Percentiles rank a stretch among this genome's conserved stretches.
Evolutionary conservation across 192 early-diverging fungal genomes (phyloP).

Genomic region (Diversispora epigaea): DNA sequence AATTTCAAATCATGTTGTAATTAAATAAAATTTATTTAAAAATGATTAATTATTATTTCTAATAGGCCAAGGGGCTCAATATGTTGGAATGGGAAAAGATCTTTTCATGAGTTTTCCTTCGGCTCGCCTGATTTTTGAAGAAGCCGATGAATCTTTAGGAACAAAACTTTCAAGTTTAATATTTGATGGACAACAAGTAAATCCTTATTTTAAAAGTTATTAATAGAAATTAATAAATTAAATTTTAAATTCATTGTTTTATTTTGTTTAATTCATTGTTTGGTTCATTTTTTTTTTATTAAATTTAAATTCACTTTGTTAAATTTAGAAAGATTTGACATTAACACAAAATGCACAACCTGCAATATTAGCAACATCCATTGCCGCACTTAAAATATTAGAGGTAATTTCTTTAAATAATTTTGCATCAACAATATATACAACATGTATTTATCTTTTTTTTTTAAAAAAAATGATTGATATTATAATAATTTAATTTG

Average conservation of each 20-base stretch:
- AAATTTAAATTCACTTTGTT: not conserved
- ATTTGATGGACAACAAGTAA: constrained; percentile 80
- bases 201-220: not conserved
- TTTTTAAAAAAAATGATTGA: not conserved
- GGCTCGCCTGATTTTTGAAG: constrained; percentile 82
- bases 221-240: too few species aligned
- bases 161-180: constrained; percentile 71
- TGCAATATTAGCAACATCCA: constrained; percentile 86
- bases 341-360: constrained; percentile 83
- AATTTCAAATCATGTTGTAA: not conserved
- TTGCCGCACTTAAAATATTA: constrained; percentile 82
- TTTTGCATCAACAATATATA: not conserved
- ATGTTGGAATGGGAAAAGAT: constrained; percentile 91
- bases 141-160: constrained; percentile 83
- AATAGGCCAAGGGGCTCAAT: constrained; percentile 78
- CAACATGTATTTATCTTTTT: not conserved
- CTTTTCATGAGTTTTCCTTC: constrained; percentile 71
- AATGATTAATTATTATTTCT: not conserved
- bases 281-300: not conserved
- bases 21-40: not conserved
- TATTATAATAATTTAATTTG: too few species aligned
- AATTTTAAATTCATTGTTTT: too few species aligned
- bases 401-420: constrained; percentile 46
- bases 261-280: not conserved
- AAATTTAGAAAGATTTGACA: constrained; percentile 50